phyloP scores from a whole-genome alignment of 164 flowering plant species.

The Vitis amurensis region DNA sequence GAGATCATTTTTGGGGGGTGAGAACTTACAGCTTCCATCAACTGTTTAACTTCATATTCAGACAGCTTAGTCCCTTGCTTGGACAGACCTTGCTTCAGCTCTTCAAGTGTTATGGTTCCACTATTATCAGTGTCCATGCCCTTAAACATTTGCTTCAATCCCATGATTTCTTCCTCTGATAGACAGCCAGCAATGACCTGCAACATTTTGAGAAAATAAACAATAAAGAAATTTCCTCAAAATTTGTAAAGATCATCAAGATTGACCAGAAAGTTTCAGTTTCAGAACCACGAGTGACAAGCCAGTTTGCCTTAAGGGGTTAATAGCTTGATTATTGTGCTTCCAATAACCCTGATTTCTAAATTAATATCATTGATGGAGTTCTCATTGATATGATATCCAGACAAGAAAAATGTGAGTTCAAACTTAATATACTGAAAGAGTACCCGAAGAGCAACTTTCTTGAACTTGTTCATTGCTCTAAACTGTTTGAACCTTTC shows the following conservation, averaged over 20 bases:
- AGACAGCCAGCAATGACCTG: constrained; percentile 93
- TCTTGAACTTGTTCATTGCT: constrained; percentile 96
- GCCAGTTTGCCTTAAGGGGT: too few relatives aligned
- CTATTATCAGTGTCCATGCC: constrained; percentile 86
- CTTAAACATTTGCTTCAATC: constrained; percentile 87
- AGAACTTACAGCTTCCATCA: constrained; percentile 91
- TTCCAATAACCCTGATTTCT: too few relatives aligned
- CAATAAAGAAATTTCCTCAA: neutral
- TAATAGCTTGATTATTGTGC: too few relatives aligned
- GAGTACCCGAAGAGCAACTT: constrained; percentile 87
- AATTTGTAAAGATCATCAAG: neutral
- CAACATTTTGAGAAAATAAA: neutral
- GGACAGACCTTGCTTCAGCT: constrained; percentile 81
- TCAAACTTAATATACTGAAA: neutral
- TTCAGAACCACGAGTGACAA: too few relatives aligned
- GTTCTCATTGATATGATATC: too few relatives aligned
- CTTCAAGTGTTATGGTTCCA: constrained; percentile 92
- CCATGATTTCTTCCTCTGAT: constrained; percentile 97
- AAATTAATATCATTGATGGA: too few relatives aligned
- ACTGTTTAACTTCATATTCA: constrained; percentile 77
- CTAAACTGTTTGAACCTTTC: constrained; percentile 88
- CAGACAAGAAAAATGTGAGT: too few relatives aligned
- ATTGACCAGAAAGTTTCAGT: neutral
- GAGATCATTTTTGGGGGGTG: neutral
- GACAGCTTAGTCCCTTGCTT: constrained; percentile 87